These are phyloP conservation scores for Gomphus sp. DNA, from an alignment of 1,284 basidiomycete species.

Conservation along the genomic window DNA sequence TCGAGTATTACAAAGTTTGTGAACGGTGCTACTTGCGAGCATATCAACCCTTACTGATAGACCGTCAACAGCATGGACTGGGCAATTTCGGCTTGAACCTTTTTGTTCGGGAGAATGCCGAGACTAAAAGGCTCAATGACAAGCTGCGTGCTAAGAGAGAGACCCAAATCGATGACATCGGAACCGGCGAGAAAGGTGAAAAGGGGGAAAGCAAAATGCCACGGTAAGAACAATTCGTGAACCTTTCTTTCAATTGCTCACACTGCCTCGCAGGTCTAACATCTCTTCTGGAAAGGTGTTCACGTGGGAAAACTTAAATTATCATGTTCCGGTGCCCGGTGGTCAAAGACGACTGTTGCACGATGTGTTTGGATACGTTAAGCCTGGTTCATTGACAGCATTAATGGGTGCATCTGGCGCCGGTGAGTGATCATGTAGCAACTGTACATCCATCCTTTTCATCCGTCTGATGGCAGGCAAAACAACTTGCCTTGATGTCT, in stretches of 20 bases:
- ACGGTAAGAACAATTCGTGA: not conserved
- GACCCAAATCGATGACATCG: constrained; percentile 7
- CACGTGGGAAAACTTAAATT: constrained; percentile 55
- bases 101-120: constrained; percentile 63
- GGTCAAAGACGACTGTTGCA: constrained; percentile 39
- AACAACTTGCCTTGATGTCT: constrained; percentile 40
- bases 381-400: constrained; percentile 43
- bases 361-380: constrained; percentile 44
- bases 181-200: constrained; percentile 15
- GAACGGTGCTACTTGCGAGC: not conserved
- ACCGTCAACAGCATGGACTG: constrained; percentile 35
- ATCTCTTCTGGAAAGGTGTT: constrained; percentile 29
- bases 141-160: constrained; percentile 36
- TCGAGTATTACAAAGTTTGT: constrained; percentile 58
- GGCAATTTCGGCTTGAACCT: constrained; percentile 43
- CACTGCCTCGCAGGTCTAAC: constrained; percentile 14
- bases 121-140: constrained; percentile 59
- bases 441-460: not conserved
- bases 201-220: constrained; percentile 22
- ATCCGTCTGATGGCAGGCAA: constrained; percentile 32
- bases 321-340: constrained; percentile 51
- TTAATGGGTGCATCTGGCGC: constrained; percentile 52
- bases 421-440: constrained; percentile 27
- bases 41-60: not conserved
- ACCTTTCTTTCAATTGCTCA: not conserved